Evolutionary conservation across 2,329 filamentous ascomycete genomes (phyloP).

Genomic region (Xylaria sp.): DNA sequence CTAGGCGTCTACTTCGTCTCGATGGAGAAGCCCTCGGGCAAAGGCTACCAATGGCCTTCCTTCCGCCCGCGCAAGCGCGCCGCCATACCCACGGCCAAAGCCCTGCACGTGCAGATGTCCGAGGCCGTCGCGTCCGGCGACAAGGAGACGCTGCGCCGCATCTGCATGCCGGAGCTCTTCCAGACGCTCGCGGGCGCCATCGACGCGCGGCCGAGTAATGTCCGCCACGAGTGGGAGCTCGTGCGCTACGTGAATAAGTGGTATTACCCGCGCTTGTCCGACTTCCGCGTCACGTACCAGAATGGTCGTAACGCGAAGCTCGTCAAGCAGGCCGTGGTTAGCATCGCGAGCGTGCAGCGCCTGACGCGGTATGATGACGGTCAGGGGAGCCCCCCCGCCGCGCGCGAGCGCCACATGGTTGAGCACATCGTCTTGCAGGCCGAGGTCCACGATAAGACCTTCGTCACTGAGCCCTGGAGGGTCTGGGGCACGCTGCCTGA

Average conservation of each 20-base stretch:
- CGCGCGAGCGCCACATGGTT: slow-evolving; percentile 63
- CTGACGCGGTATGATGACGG: slow-evolving; percentile 56
- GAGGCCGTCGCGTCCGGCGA: slow-evolving; percentile 70
- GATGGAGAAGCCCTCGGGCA: slow-evolving; percentile 51
- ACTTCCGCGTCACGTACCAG: slow-evolving; percentile 63
- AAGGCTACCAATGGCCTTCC: slow-evolving; percentile 54
- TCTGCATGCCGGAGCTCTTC: slow-evolving; percentile 66
- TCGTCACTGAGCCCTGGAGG: slow-evolving; percentile 65
- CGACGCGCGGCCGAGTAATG: slow-evolving; percentile 59
- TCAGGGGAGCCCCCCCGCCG: slow-evolving; percentile 56
- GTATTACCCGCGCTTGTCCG: slow-evolving; percentile 62
- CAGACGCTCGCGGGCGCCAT: slow-evolving; percentile 65
- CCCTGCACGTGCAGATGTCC: slow-evolving; percentile 70
- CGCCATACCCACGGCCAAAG: slow-evolving; percentile 65
- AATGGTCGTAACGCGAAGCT: slow-evolving; percentile 50
- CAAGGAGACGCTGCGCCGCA: slow-evolving; percentile 58
- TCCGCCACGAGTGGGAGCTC: slow-evolving; percentile 65
- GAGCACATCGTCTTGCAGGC: slow-evolving; percentile 74
- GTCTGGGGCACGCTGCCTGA: slow-evolving; percentile 72
- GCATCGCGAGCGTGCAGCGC: slow-evolving; percentile 67
- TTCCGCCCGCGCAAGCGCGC: slow-evolving; percentile 57
- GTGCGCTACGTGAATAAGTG: slow-evolving; percentile 59
- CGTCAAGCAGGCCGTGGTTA: slow-evolving; percentile 70
- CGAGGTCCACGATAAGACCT: slow-evolving; percentile 58
- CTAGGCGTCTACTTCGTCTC: slow-evolving; percentile 58